A percentile compares a stretch with the other conserved stretches of the same genome.
phyloP scores from a whole-genome alignment of 1,284 basidiomycete genomes.

The Tetrapyrgos nigripes region DNA sequence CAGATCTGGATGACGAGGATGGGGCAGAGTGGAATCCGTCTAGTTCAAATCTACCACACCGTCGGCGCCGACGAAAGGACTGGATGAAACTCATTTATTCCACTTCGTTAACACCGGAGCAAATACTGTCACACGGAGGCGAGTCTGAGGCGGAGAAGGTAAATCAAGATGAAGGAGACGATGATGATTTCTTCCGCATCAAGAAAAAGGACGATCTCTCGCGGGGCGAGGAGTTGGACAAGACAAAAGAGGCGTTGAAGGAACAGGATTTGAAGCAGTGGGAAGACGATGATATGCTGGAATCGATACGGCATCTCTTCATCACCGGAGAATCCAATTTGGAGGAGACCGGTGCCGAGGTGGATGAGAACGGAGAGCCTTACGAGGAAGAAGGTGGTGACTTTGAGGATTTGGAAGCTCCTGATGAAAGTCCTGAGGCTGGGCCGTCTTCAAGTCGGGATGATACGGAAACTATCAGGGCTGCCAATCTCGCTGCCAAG shows the following conservation, averaged over 20 bases:
- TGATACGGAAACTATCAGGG: conserved; percentile 48
- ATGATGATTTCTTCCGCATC: conserved; percentile 82
- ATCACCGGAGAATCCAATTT: conserved; percentile 78
- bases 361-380: conserved; percentile 53
- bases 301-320: conserved; percentile 89
- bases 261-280: conserved; percentile 70
- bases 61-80: conserved; percentile 61
- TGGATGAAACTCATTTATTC: conserved; percentile 91
- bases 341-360: conserved; percentile 34
- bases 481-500: conserved; percentile 78
- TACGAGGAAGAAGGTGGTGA: conserved; percentile 43
- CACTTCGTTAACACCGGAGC: conserved; percentile 70
- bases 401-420: conserved; percentile 50
- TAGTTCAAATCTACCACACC: conserved; percentile 46
- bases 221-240: conserved; percentile 70
- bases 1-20: conserved; percentile 48
- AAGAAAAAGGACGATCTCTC: conserved; percentile 42
- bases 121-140: conserved; percentile 63
- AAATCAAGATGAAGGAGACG: conserved; percentile 42
- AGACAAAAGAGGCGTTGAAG: conserved; percentile 65
- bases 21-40: conserved; percentile 72
- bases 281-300: conserved; percentile 85
- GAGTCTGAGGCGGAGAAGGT: conserved; percentile 18
- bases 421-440: conserved; percentile 29
- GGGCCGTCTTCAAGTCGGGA: conserved; percentile 20